Conservation (phyloP, 106 monocot species). For the Allium sativum region DNA sequence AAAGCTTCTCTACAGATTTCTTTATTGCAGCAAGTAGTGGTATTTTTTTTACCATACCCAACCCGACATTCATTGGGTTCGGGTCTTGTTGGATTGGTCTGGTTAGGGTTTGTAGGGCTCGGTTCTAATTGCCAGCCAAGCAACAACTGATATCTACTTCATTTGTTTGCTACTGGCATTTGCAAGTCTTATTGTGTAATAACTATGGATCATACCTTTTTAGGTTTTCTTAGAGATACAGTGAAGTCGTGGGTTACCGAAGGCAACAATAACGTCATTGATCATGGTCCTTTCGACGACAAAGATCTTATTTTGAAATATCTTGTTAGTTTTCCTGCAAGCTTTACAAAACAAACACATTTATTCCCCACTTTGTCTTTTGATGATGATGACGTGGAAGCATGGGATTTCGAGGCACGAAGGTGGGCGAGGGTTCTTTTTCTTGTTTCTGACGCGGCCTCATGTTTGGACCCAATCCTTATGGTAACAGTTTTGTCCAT, state of each 20-base stretch:
- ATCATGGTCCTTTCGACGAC: slow-evolving; percentile 6
- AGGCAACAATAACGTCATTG: background rate
- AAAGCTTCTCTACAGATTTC: too few relatives aligned
- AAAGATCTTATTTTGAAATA: slow-evolving; percentile 23
- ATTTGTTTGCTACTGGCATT: too few relatives aligned
- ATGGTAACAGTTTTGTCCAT: slow-evolving; percentile 38
- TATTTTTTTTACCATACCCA: too few relatives aligned
- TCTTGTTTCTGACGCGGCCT: slow-evolving; percentile 32
- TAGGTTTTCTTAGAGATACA: slow-evolving; percentile 56
- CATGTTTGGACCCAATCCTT: slow-evolving; percentile 42
- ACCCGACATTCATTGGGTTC: too few relatives aligned
- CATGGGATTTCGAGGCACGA: slow-evolving; percentile 57
- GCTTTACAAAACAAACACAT: slow-evolving; percentile 26
- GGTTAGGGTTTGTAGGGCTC: too few relatives aligned
- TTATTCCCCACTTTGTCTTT: slow-evolving; percentile 20
- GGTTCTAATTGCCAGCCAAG: too few relatives aligned
- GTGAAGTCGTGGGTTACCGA: slow-evolving; percentile 53
- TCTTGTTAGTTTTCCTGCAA: slow-evolving; percentile 40
- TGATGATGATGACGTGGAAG: slow-evolving; percentile 77
- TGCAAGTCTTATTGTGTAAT: background rate
- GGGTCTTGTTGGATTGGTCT: too few relatives aligned
- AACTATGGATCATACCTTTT: background rate
- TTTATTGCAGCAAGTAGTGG: too few relatives aligned
- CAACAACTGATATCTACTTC: too few relatives aligned
- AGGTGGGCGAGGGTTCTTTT: slow-evolving; percentile 75